phyloP scores from a whole-genome alignment of 179 eudicot species.

The Gypsophila paniculata region DNA sequence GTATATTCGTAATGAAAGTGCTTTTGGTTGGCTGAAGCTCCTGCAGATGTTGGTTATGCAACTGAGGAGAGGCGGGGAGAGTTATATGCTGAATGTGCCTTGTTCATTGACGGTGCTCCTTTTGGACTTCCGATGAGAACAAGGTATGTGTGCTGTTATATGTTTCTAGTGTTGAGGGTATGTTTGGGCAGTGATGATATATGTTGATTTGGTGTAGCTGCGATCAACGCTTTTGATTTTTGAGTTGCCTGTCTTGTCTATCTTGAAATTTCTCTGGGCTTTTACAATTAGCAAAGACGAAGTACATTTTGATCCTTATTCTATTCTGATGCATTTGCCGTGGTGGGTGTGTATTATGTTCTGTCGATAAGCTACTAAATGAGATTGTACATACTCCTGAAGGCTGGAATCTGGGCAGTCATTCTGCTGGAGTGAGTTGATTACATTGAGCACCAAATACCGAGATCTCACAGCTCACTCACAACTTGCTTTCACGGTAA shows the following conservation, averaged over 20 bases:
- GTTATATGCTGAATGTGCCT: conserved; percentile 76
- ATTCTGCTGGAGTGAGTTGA: conserved; percentile 84
- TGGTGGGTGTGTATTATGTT: neutral
- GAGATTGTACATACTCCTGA: conserved; percentile 20
- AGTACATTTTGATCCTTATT: conserved; percentile 6
- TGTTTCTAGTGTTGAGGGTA: neutral
- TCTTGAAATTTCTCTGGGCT: neutral
- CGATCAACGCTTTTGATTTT: neutral
- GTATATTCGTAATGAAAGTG: neutral
- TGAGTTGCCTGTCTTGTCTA: neutral
- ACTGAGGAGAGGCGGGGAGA: conserved; percentile 74
- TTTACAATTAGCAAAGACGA: neutral
- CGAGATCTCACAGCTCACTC: conserved; percentile 90
- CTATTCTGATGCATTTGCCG: conserved; percentile 2
- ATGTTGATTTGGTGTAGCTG: neutral
- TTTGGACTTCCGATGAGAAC: conserved; percentile 92
- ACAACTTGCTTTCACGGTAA: conserved; percentile 77
- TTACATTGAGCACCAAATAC: conserved; percentile 87
- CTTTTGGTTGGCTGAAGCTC: conserved; percentile 23
- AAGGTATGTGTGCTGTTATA: conserved; percentile 42
- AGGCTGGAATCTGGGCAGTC: conserved; percentile 88
- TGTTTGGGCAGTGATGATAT: neutral
- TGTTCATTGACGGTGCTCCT: conserved; percentile 82
- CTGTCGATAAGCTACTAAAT: conserved; percentile 2
- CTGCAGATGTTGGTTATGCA: conserved; percentile 56